phyloP scores from a whole-genome alignment of 2,329 filamentous ascomycete genomes.

The Ophiosphaerella narmari region DNA sequence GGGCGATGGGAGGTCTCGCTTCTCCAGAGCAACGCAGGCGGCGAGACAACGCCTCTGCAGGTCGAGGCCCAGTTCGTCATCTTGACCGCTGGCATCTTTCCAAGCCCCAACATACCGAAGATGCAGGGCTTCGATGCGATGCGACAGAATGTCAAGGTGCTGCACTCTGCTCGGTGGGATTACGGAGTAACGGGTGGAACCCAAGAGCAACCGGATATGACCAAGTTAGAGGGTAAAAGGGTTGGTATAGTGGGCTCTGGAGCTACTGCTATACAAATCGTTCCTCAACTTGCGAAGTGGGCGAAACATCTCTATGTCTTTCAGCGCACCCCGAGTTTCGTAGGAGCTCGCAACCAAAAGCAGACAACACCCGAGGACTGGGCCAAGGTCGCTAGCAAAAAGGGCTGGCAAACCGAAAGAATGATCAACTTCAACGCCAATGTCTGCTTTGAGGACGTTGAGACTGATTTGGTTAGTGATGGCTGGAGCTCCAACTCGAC shows the following conservation, averaged over 20 bases:
- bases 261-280: not conserved
- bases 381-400: constrained; percentile 4
- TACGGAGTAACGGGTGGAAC: constrained; percentile 31
- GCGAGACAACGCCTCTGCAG: not conserved
- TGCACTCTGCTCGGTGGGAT: constrained; percentile 36
- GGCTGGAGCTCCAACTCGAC: constrained; percentile 48
- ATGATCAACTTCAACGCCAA: constrained; percentile 51
- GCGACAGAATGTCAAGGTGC: constrained; percentile 22
- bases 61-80: constrained; percentile 40
- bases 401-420: constrained; percentile 58
- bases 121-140: constrained; percentile 23
- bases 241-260: not conserved
- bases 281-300: not conserved
- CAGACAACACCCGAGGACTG: constrained; percentile 19
- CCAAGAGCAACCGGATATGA: constrained; percentile 25
- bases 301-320: not conserved
- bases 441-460: constrained; percentile 35
- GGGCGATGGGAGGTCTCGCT: not conserved
- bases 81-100: constrained; percentile 49
- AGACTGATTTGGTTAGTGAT: constrained; percentile 54
- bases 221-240: constrained; percentile 41
- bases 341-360: not conserved
- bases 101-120: constrained; percentile 46
- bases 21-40: constrained; percentile 17
- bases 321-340: not conserved